Evolutionary conservation across 257 asterid genomes (phyloP), one percentile per base, ranked within the genome.

Genomic region (Rhazya stricta): DNA sequence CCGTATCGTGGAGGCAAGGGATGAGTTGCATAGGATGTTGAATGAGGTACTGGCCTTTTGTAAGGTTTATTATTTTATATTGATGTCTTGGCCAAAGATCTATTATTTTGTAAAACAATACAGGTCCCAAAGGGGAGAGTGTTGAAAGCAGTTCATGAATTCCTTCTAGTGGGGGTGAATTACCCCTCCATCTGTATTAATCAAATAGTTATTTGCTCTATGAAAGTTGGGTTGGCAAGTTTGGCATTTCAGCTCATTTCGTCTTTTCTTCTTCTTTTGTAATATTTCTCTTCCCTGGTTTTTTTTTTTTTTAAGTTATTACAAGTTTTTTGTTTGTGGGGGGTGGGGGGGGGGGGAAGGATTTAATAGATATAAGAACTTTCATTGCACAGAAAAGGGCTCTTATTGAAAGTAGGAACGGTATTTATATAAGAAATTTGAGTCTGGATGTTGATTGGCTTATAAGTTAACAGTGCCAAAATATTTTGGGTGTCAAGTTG

Each of bases 21-120:
- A 81, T 61, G 84, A 81, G 71, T 62, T 81, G 81, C 84, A 81
- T 69, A 70, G 84, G 70, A 77, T 81, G 84, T 69, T 81, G 79
- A 81, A 81, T 73, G 84, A 81, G 84, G 84, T 80, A 60, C 58
- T 13, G 3, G 9, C 29, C 37, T 50, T 19, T 51, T 16, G 0
- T 11, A 19, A n/a, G 25, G n/a, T n/a, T n/a, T n/a, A n/a, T n/a
- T n/a, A 46, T 27, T 46, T 16, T 46, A 18, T 15, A 23, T 43
- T 45, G 39, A 23, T 67, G 15, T 12, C 43, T 30, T 15, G 32
- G 68, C 25, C 42, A 62, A 62, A 30, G 41, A 34, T 30, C 25
- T 60, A 60, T 60, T 60, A 25, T 32, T 62, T 32, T 15, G 39
- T 62, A 25, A 62, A 54, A 6, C 5, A 16, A 11, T 13, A 0